Conservation (phyloP, 441 rosid genomes). For the Aquilaria agallochum region DNA sequence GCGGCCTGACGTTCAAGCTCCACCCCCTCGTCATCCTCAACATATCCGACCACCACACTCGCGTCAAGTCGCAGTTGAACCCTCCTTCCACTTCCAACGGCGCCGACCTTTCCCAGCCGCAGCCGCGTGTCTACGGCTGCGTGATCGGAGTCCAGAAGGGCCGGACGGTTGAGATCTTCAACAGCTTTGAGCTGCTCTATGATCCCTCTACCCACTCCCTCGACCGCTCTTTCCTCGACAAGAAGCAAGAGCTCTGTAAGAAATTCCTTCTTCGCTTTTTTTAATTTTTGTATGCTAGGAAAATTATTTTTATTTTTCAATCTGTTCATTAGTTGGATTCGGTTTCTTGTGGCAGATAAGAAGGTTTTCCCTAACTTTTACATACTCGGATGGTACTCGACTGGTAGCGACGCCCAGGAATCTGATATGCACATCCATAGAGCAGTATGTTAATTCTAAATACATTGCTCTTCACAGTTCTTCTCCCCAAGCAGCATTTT, state of each 20-base stretch:
- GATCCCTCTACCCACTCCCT: slow-evolving; percentile 65
- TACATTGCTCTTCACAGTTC: not conserved
- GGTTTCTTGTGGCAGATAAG: slow-evolving; percentile 44
- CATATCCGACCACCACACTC: slow-evolving; percentile 89
- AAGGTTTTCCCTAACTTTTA: slow-evolving; percentile 93
- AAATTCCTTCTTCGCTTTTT: not conserved
- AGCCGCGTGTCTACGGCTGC: slow-evolving; percentile 85
- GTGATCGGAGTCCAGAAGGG: slow-evolving; percentile 92
- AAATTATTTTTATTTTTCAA: not conserved
- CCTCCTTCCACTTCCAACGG: slow-evolving; percentile 40
- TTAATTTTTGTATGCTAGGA: not conserved
- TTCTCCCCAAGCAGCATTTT: not conserved
- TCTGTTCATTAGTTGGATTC: not conserved
- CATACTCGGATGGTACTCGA: slow-evolving; percentile 93
- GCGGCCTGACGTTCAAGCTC: slow-evolving; percentile 94
- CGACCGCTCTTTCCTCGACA: slow-evolving; percentile 83
- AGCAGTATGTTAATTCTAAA: slow-evolving; percentile 51
- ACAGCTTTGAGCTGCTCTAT: slow-evolving; percentile 93
- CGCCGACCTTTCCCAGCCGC: slow-evolving; percentile 9
- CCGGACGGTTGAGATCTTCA: slow-evolving; percentile 95
- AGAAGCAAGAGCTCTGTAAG: slow-evolving; percentile 97
- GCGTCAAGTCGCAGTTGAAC: slow-evolving; percentile 82
- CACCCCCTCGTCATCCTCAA: slow-evolving; percentile 94
- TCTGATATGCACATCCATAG: slow-evolving; percentile 90
- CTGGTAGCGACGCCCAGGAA: slow-evolving; percentile 83